phyloP scores from a whole-genome alignment of 2,329 filamentous ascomycete species.

The Cercospora berteroae region DNA sequence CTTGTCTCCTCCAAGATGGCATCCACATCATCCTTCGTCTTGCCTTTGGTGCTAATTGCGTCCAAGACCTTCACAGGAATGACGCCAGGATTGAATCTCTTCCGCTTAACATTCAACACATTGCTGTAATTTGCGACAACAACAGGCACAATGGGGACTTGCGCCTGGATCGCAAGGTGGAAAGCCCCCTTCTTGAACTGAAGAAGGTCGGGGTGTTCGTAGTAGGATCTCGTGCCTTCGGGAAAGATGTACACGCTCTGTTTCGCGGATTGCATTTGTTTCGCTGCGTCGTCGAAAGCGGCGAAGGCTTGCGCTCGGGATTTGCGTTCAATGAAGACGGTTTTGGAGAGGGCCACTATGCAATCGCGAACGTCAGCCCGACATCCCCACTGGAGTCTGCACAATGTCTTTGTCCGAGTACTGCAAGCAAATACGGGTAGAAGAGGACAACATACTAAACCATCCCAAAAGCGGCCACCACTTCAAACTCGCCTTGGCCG shows the following conservation, averaged over 20 bases:
- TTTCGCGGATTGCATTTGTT: conserved; percentile 67
- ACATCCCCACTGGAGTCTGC: background rate
- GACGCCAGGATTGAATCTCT: conserved; percentile 43
- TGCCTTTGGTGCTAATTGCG: conserved; percentile 72
- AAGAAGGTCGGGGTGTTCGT: conserved; percentile 73
- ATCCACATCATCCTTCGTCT: conserved; percentile 75
- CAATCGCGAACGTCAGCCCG: conserved; percentile 36
- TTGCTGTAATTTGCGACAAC: conserved; percentile 53
- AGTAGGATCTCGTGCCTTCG: conserved; percentile 90
- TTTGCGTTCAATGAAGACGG: conserved; percentile 91
- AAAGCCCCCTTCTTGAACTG: conserved; percentile 99
- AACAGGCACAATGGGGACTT: conserved; percentile 87
- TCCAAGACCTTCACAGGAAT: conserved; percentile 71
- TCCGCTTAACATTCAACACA: conserved; percentile 47
- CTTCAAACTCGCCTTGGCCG: conserved; percentile 82
- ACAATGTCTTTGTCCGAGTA: background rate
- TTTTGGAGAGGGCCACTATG: conserved; percentile 70
- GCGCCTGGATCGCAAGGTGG: conserved; percentile 89
- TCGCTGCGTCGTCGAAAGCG: conserved; percentile 79
- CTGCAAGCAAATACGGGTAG: background rate
- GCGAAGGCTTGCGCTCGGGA: conserved; percentile 79
- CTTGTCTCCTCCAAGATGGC: conserved; percentile 65
- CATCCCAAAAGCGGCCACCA: conserved; percentile 82
- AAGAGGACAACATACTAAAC: conserved; percentile 62
- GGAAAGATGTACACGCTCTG: conserved; percentile 81